phyloP scores from a whole-genome alignment of 768 basidiomycete genomes.

The Lentinula aciculospora region DNA sequence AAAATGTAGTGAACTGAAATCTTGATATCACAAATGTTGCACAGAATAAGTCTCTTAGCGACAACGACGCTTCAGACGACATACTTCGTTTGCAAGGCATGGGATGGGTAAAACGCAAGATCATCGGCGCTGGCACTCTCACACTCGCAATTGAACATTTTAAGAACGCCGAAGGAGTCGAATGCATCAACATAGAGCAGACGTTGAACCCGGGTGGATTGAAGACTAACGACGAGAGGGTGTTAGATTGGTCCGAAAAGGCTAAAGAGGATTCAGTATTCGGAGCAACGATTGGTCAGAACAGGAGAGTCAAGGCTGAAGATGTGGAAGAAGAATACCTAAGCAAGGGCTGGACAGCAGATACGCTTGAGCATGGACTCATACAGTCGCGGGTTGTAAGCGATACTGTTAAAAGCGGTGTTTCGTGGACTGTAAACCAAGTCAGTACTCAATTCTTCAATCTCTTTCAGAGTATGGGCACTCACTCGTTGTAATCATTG shows the following conservation, averaged over 20 bases:
- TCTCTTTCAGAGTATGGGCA: neutral
- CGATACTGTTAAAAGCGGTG: constrained; percentile 56
- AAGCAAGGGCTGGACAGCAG: constrained; percentile 33
- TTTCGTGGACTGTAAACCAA: constrained; percentile 48
- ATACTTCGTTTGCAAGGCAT: constrained; percentile 70
- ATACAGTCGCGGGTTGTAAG: constrained; percentile 46
- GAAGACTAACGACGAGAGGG: neutral
- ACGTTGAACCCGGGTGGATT: constrained; percentile 1
- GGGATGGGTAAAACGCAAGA: constrained; percentile 63
- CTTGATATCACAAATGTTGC: neutral
- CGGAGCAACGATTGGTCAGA: constrained; percentile 49
- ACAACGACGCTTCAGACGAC: constrained; percentile 38
- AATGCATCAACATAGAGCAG: constrained; percentile 65
- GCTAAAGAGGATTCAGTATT: constrained; percentile 61
- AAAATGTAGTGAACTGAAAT: neutral
- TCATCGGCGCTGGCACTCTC: constrained; percentile 50
- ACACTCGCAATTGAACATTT: constrained; percentile 61
- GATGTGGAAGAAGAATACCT: constrained; percentile 40
- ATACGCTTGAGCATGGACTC: constrained; percentile 37
- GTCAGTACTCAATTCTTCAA: neutral
- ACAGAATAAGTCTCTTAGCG: constrained; percentile 67
- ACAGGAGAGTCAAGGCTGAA: constrained; percentile 40
- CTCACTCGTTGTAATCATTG: constrained; percentile 9
- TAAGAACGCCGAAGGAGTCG: constrained; percentile 50
- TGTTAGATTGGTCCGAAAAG: constrained; percentile 44